Evolutionary conservation across 2,329 filamentous ascomycete genomes (phyloP).

Genomic region (Biscogniauxia sp.): DNA sequence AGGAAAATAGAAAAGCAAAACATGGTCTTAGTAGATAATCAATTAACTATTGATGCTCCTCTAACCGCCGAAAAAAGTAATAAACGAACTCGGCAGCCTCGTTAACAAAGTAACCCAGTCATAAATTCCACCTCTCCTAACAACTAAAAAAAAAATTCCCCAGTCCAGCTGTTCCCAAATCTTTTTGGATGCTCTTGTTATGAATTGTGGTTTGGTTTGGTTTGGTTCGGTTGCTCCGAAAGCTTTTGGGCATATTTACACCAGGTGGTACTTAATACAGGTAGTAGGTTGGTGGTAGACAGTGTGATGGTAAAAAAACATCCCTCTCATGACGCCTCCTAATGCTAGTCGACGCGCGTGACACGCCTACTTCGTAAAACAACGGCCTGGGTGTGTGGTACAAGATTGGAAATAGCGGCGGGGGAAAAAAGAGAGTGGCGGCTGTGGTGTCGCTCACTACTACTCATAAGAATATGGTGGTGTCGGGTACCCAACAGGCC

Average conservation of each 20-base stretch:
- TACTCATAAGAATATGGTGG: not conserved
- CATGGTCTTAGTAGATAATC: constrained; percentile 13
- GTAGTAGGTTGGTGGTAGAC: constrained; percentile 2
- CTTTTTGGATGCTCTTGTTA: constrained; percentile 5
- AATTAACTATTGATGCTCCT: constrained; percentile 22
- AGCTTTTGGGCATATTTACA: constrained; percentile 16
- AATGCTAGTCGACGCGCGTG: constrained; percentile 23
- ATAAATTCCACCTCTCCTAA: not conserved
- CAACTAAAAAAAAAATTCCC: constrained; percentile 3
- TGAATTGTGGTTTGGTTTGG: not conserved
- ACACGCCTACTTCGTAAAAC: constrained; percentile 14
- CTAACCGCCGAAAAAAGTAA: constrained; percentile 6
- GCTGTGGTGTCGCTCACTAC: constrained; percentile 5
- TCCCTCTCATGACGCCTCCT: constrained; percentile 21
- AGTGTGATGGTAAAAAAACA: constrained; percentile 10
- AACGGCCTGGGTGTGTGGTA: constrained; percentile 10
- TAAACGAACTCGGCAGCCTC: constrained; percentile 2
- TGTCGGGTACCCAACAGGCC: constrained; percentile 10
- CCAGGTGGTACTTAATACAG: constrained; percentile 22
- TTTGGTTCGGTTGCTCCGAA: not conserved
- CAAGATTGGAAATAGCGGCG: constrained; percentile 8
- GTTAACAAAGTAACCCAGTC: constrained; percentile 12
- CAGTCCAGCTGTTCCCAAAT: constrained; percentile 23
- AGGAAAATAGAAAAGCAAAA: not conserved
- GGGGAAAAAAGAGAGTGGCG: constrained; percentile 8